Evolutionary conservation across 2,329 filamentous ascomycete species (phyloP).

Genomic region (Ascocoryne sarcoides): DNA sequence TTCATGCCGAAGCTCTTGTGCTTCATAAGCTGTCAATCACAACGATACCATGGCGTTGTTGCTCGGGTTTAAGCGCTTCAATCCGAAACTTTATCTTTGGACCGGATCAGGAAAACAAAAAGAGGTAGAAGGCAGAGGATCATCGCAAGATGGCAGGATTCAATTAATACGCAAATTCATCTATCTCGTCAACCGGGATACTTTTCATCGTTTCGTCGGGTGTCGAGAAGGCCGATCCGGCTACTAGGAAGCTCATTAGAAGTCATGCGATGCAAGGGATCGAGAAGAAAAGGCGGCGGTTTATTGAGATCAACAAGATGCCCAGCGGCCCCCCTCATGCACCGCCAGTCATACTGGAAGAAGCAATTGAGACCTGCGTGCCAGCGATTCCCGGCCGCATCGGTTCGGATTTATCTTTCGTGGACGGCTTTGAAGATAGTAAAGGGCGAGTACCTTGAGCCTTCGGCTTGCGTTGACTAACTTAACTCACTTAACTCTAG

Average conservation of each 20-base stretch:
- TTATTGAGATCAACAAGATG: too few relatives aligned
- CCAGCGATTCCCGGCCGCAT: slow-evolving; percentile 4
- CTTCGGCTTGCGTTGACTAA: background rate
- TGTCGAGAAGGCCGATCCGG: slow-evolving; percentile 24
- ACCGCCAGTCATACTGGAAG: background rate
- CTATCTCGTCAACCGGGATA: slow-evolving; percentile 1
- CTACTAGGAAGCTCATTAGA: slow-evolving; percentile 33
- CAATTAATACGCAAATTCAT: too few relatives aligned
- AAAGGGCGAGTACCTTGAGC: slow-evolving; percentile 21
- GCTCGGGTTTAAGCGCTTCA: too few relatives aligned
- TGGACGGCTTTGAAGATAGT: slow-evolving; percentile 22
- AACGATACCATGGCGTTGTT: too few relatives aligned
- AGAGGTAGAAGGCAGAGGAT: too few relatives aligned
- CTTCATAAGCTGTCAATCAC: too few relatives aligned
- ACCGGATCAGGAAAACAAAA: too few relatives aligned
- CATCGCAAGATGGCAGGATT: too few relatives aligned
- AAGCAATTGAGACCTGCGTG: background rate
- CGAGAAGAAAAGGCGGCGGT: slow-evolving; percentile 25
- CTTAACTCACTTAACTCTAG: slow-evolving; percentile 12
- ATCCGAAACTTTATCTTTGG: too few relatives aligned
- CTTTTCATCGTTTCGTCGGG: slow-evolving; percentile 19
- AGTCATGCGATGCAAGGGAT: slow-evolving; percentile 38
- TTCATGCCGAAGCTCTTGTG: too few relatives aligned
- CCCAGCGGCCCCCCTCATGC: too few relatives aligned
- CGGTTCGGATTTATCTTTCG: slow-evolving; percentile 15